Percentiles rank a stretch among this genome's conserved stretches.
phyloP scores from a whole-genome alignment of 257 asterid genomes.

The Lithospermum erythrorhizon region DNA sequence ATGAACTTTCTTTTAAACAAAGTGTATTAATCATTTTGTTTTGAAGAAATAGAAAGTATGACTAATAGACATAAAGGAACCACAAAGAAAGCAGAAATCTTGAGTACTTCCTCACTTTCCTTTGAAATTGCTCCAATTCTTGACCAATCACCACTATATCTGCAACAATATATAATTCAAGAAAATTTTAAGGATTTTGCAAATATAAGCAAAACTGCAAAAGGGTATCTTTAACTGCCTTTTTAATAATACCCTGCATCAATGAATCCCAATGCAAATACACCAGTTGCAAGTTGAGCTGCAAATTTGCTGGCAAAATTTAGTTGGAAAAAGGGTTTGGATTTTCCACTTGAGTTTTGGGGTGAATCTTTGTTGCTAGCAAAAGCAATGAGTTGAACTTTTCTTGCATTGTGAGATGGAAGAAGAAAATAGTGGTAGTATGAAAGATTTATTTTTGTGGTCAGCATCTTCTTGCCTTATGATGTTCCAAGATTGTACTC shows the following conservation, averaged over 20 bases:
- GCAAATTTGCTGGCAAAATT: slow-evolving; percentile 28
- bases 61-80: slow-evolving; percentile 54
- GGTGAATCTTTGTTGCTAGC: slow-evolving; percentile 36
- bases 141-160: slow-evolving; percentile 95
- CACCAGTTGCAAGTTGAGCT: slow-evolving; percentile 45
- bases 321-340: slow-evolving; percentile 21
- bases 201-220: neutral
- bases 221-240: no score
- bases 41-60: slow-evolving; percentile 20
- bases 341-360: slow-evolving; percentile 19
- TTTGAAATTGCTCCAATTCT: slow-evolving; percentile 70
- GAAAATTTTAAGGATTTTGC: neutral
- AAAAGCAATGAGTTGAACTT: slow-evolving; percentile 9
- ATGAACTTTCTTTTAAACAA: neutral
- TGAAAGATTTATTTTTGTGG: slow-evolving; percentile 8
- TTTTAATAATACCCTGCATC: slow-evolving; percentile 66
- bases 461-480: slow-evolving; percentile 21
- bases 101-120: slow-evolving; percentile 50
- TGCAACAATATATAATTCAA: slow-evolving; percentile 10
- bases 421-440: slow-evolving; percentile 10
- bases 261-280: slow-evolving; percentile 60
- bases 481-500: neutral
- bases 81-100: slow-evolving; percentile 53
- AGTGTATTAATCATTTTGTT: slow-evolving; percentile 21
- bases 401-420: slow-evolving; percentile 13